Evolutionary conservation across 192 early-diverging fungal genomes (phyloP).

Genomic region (Linderina pennispora): DNA sequence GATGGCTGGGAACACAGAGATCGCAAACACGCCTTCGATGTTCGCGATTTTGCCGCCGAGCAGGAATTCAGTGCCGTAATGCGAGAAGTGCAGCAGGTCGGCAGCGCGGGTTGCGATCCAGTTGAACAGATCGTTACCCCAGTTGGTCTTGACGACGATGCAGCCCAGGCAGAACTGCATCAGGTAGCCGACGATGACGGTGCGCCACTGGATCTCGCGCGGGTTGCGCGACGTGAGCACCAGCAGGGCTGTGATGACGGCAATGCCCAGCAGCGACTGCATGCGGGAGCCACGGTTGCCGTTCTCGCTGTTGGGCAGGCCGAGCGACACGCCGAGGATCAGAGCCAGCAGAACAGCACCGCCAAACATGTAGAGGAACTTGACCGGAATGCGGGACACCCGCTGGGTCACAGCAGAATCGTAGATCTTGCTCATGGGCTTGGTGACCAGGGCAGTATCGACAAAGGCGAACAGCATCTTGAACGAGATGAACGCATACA

Average conservation of each 20-base stretch:
- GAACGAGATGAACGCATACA: conserved; percentile 49
- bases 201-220: conserved; percentile 65
- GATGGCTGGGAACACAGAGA: conserved; percentile 73
- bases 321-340: conserved; percentile 43
- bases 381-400: conserved; percentile 33
- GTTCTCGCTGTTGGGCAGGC: conserved; percentile 15
- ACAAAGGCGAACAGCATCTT: conserved; percentile 46
- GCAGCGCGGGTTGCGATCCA: conserved; percentile 55
- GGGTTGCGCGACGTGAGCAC: conserved; percentile 56
- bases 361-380: conserved; percentile 44
- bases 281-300: conserved; percentile 64
- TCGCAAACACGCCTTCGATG: conserved; percentile 51
- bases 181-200: conserved; percentile 60
- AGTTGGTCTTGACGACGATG: conserved; percentile 65
- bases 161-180: conserved; percentile 76
- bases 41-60: conserved; percentile 50
- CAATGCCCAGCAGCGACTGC: conserved; percentile 69
- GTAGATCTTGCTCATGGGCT: background rate
- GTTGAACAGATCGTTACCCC: conserved; percentile 68
- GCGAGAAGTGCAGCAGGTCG: conserved; percentile 60
- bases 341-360: conserved; percentile 52
- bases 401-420: background rate
- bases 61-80: conserved; percentile 64
- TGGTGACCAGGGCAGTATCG: conserved; percentile 25
- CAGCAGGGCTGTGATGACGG: conserved; percentile 49